Percentiles rank a stretch among this genome's conserved stretches.
phyloP scores from a whole-genome alignment of 495 filamentous ascomycete species.

The Rusavskia elegans region DNA sequence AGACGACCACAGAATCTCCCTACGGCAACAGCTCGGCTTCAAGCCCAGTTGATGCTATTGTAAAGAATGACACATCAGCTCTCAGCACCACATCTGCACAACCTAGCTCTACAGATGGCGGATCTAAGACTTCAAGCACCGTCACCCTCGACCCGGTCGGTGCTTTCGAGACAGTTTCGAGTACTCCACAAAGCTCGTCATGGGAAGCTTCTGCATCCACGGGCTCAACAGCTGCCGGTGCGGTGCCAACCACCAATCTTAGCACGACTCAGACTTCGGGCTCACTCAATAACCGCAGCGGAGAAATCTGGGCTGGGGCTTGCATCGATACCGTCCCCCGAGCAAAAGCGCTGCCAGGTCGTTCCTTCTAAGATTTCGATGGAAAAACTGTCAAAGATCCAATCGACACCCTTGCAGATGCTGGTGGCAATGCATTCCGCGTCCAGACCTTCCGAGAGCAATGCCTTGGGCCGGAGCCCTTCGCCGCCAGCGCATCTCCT shows the following conservation, averaged over 20 bases:
- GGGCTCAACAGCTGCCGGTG: background rate
- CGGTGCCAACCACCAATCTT: background rate
- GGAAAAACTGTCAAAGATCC: constrained; percentile 12
- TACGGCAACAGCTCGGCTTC: no score
- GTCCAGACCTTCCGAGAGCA: constrained; percentile 2
- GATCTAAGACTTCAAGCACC: no score
- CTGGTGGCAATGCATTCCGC: constrained; percentile 9
- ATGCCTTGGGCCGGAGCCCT: constrained; percentile 3
- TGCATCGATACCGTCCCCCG: constrained; percentile 8
- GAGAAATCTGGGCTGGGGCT: constrained; percentile 8
- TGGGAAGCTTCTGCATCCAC: no score
- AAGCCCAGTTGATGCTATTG: no score
- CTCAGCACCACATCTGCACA: no score
- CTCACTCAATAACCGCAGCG: background rate
- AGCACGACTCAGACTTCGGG: background rate
- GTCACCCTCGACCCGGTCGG: no score
- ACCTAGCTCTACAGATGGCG: no score
- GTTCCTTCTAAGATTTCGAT: constrained; percentile 10
- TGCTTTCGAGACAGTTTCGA: no score
- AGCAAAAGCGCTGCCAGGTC: constrained; percentile 7
- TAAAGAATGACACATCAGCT: no score
- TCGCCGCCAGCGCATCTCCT: constrained; percentile 1
- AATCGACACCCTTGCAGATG: constrained; percentile 9
- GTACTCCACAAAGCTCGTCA: no score
- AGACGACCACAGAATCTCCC: no score